Conservation (phyloP, 176 grass and related monocot species). For the Canna indica region DNA sequence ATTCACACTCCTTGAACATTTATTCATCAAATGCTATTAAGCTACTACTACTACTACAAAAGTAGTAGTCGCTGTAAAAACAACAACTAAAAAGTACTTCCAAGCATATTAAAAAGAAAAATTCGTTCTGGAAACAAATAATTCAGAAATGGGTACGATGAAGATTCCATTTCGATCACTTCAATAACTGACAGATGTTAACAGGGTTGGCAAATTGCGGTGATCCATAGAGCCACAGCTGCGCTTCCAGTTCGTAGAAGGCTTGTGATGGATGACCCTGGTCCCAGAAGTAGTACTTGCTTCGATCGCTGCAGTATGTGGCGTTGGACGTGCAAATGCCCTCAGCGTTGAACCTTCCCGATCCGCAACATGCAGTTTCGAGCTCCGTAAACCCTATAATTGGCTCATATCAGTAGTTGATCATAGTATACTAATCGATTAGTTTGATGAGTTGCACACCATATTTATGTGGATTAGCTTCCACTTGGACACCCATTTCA, state of each 20-base stretch:
- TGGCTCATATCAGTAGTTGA: not conserved
- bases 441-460: conserved; percentile 3
- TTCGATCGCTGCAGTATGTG: conserved; percentile 18
- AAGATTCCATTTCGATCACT: too few species aligned
- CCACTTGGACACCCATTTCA: not conserved
- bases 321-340: conserved; percentile 3
- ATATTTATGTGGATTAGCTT: not conserved
- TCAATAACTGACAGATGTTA: conserved; percentile 14
- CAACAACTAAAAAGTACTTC: too few species aligned
- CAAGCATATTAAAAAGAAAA: too few species aligned
- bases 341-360: conserved; percentile 22
- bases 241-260: conserved; percentile 6
- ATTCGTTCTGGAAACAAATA: too few species aligned
- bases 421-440: not conserved
- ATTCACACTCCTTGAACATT: too few species aligned
- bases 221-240: conserved; percentile 10
- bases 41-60: too few species aligned
- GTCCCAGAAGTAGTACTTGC: conserved; percentile 26
- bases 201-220: conserved; percentile 2
- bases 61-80: too few species aligned
- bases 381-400: conserved; percentile 14
- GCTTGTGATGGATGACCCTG: conserved; percentile 23
- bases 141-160: too few species aligned
- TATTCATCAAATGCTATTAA: too few species aligned
- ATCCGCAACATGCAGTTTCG: conserved; percentile 16